Base-by-base conservation (phyloP, 1,284 basidiomycete genomes). In the Dichomitus squalens region DNA sequence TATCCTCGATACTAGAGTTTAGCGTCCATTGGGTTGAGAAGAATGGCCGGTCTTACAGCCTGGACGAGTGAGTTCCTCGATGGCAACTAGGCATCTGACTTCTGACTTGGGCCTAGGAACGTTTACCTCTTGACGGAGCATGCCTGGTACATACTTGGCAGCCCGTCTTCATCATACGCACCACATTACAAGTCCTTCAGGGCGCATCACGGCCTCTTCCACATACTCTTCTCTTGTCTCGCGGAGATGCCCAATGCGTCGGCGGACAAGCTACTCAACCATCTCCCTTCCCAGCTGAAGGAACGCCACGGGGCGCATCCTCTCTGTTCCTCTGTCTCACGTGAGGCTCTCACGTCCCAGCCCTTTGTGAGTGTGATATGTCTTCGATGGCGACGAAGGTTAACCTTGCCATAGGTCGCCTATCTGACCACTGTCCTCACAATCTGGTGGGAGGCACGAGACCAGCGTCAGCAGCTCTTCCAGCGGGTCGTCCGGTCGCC, bases 121-220 rank as follows among this genome's bases (percentile, higher is more conserved):
- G 73, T 79, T 8, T 80, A 77, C 53, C 60, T 81, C 25, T 67
- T 72, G 27, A 82, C 79, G 1, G 29, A 66, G 23, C 61, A 70
- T 64, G 84, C 86, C 0, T 88, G 86, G 86, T 88, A 89, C 62
- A 85, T 88, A 55, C 73, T 88, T 2, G 75, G 76, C 11, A 56
- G 59, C 2, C 85, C 86, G 0, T 76, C 80, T 0, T 44, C 52
- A 1, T 25, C 55, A 2, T 88, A 88, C 61, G 56, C 52, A 2
- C 67, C 72, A 0, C 76, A 76, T 54, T 86, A 77, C 61, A 52
- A 55, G 1, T 53, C 67, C 0, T 82, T 84, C 52, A 84, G 80
- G 76, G 68, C 76, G 12, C 72, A 73, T 41, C 83, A 85, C 59
- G 73, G 74, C 0, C 48, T 84, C 12, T 69, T 81, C 1, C 79